phyloP scores from a whole-genome alignment of 2,329 filamentous ascomycete species.

The Bertia moriformis region DNA sequence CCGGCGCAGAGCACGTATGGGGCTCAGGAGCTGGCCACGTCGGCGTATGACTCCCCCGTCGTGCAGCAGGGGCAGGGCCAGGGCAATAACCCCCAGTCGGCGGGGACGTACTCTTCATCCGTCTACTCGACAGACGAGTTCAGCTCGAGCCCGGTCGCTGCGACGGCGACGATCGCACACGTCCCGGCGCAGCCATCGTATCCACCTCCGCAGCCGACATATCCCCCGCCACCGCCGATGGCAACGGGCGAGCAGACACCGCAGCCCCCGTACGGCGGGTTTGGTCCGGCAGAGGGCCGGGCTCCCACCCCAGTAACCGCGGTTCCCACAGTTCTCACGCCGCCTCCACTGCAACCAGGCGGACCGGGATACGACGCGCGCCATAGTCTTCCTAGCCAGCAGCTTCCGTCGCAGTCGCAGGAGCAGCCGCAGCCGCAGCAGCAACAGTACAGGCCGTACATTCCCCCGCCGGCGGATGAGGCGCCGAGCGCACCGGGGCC shows the following conservation, averaged over 20 bases:
- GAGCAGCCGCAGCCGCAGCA: background rate
- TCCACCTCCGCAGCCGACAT: too few species aligned
- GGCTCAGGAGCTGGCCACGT: slow-evolving; percentile 66
- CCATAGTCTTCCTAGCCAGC: too few species aligned
- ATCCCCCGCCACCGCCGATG: too few species aligned
- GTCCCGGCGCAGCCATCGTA: background rate
- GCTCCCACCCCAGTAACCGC: too few species aligned
- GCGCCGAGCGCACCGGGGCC: background rate
- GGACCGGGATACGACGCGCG: background rate
- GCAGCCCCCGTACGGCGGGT: background rate
- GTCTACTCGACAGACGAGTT: slow-evolving; percentile 33
- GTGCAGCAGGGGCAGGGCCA: slow-evolving; percentile 25
- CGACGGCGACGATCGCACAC: background rate
- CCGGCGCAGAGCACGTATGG: slow-evolving; percentile 56
- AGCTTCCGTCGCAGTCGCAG: too few species aligned
- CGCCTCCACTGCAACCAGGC: background rate
- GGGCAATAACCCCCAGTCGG: slow-evolving; percentile 22
- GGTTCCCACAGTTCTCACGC: background rate
- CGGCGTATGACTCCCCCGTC: slow-evolving; percentile 62
- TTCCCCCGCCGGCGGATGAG: background rate
- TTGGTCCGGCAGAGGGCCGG: background rate
- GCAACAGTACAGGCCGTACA: slow-evolving; percentile 2
- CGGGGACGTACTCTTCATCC: slow-evolving; percentile 27
- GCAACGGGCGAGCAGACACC: too few species aligned
- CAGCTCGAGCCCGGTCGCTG: slow-evolving; percentile 6